A percentile compares a stretch with the other conserved stretches of the same genome.
Evolutionary conservation across 2,329 filamentous ascomycete genomes (phyloP).

Genomic region (Diaporthe nobilis): DNA sequence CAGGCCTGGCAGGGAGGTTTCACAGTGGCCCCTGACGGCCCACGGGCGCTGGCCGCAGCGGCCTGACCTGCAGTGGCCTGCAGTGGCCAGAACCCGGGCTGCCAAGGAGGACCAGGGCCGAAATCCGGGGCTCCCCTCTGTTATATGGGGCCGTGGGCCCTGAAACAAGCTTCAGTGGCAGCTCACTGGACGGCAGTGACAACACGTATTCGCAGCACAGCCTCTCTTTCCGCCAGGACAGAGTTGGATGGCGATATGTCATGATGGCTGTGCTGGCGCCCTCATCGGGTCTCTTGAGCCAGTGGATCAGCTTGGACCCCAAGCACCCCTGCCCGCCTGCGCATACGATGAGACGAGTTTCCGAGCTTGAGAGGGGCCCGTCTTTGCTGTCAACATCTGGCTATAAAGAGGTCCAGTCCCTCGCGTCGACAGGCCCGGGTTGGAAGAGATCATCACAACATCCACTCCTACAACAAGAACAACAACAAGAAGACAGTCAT

Average conservation of each 20-base stretch:
- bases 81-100: conserved; percentile 13
- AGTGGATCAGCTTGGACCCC: conserved; percentile 13
- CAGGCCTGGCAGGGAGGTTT: neutral
- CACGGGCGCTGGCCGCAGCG: conserved; percentile 19
- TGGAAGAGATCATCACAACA: conserved; percentile 1
- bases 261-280: conserved; percentile 25
- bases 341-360: conserved; percentile 20
- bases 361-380: conserved; percentile 13
- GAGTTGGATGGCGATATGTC: conserved; percentile 30
- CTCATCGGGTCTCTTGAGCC: conserved; percentile 10
- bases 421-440: neutral
- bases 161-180: conserved; percentile 19
- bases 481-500: neutral
- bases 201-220: conserved; percentile 36
- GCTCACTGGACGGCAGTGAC: conserved; percentile 34
- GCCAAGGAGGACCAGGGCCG: conserved; percentile 3
- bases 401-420: conserved; percentile 14
- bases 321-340: neutral
- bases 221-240: conserved; percentile 18
- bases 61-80: conserved; percentile 21
- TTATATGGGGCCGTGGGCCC: conserved; percentile 15
- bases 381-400: neutral
- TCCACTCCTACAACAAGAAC: neutral
- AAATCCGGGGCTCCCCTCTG: conserved; percentile 17
- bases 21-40: conserved; percentile 15